These are phyloP conservation scores for Pichia exigua DNA, from an alignment of 805 yeast species.

Conservation along the genomic window DNA sequence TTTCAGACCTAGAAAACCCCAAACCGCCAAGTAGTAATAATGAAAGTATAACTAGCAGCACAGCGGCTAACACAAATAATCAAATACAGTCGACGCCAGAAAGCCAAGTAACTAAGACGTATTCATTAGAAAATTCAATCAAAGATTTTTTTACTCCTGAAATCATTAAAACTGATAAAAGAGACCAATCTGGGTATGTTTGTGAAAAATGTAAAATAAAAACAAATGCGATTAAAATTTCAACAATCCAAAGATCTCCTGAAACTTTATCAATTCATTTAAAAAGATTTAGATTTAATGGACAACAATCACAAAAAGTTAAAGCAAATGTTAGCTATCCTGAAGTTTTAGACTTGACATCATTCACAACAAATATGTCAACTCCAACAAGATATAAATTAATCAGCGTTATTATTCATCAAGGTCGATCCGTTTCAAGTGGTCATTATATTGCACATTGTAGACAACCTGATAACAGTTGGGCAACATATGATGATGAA, in stretches of 20 bases:
- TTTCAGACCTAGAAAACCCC: slow-evolving; percentile 9
- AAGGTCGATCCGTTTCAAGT: slow-evolving; percentile 83
- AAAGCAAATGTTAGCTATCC: slow-evolving; percentile 83
- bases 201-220: slow-evolving; percentile 80
- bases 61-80: not conserved
- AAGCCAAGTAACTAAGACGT: slow-evolving; percentile 19
- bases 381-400: slow-evolving; percentile 60
- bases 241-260: slow-evolving; percentile 73
- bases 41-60: not conserved
- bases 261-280: slow-evolving; percentile 82
- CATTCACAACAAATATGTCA: slow-evolving; percentile 41
- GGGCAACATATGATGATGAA: slow-evolving; percentile 96
- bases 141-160: slow-evolving; percentile 81
- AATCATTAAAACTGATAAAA: slow-evolving; percentile 56
- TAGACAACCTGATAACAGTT: slow-evolving; percentile 82
- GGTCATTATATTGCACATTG: slow-evolving; percentile 94
- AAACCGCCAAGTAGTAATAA: slow-evolving; percentile 17
- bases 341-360: slow-evolving; percentile 62
- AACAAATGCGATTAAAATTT: slow-evolving; percentile 70
- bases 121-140: slow-evolving; percentile 68
- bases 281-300: slow-evolving; percentile 86
- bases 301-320: slow-evolving; percentile 68
- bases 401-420: slow-evolving; percentile 82
- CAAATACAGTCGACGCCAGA: not conserved
- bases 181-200: slow-evolving; percentile 68